These are phyloP conservation scores for Ocimum tenuiflorum DNA, from an alignment of 257 asterid genomes.

Conservation along the genomic window DNA sequence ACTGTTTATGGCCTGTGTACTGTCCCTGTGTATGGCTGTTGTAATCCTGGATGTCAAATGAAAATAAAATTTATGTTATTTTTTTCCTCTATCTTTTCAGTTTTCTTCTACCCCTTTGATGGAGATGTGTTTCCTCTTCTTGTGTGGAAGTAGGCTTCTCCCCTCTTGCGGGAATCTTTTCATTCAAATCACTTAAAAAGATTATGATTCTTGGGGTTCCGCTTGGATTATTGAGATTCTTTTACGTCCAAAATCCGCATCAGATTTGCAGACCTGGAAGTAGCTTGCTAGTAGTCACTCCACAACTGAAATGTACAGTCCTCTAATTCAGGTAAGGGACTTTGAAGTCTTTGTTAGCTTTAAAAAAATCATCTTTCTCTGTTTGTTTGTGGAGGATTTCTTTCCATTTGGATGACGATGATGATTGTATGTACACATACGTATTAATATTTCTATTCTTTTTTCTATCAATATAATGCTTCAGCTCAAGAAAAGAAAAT, in stretches of 20 bases:
- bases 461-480: background rate
- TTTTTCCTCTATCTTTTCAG: too few species aligned
- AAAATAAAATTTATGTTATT: too few species aligned
- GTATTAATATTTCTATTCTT: background rate
- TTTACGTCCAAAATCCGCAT: background rate
- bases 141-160: too few species aligned
- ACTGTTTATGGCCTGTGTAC: too few species aligned
- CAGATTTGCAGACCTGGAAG: background rate
- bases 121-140: too few species aligned
- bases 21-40: too few species aligned
- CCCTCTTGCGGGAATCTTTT: background rate
- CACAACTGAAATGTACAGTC: background rate
- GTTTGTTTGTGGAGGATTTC: background rate
- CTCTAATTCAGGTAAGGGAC: too few species aligned
- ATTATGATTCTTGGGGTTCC: background rate
- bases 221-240: background rate
- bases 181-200: background rate
- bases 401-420: background rate
- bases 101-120: too few species aligned
- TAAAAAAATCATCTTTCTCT: background rate
- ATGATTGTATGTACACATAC: background rate
- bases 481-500: background rate
- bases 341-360: too few species aligned
- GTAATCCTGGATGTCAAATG: too few species aligned
- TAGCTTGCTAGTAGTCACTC: background rate